Conservation (phyloP, 2,329 filamentous ascomycete genomes). For the Ciborinia camelliae region DNA sequence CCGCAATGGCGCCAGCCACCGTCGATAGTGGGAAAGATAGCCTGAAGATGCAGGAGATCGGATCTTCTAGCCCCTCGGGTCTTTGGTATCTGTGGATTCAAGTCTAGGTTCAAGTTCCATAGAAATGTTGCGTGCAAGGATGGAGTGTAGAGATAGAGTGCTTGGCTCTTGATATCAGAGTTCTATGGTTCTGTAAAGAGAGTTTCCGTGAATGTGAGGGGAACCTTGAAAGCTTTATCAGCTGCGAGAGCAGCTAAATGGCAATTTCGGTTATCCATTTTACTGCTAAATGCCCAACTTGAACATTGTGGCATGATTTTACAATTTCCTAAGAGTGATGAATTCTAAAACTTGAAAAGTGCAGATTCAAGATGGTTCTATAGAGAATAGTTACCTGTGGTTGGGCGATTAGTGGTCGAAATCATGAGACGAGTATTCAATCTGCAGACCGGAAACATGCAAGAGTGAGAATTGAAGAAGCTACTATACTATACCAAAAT, state of each 20-base stretch:
- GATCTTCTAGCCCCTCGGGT: too few species aligned
- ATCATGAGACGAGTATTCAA: neutral
- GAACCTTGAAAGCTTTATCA: neutral
- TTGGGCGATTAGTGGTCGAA: neutral
- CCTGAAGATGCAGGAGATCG: too few species aligned
- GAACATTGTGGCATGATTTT: neutral
- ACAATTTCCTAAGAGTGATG: neutral
- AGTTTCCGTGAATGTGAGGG: constrained; percentile 7
- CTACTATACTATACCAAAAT: neutral
- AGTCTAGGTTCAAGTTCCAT: too few species aligned
- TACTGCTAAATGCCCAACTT: neutral
- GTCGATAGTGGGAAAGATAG: too few species aligned
- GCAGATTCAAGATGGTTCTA: neutral
- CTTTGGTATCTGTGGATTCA: too few species aligned
- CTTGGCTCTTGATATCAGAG: neutral
- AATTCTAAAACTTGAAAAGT: neutral
- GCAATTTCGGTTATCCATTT: neutral
- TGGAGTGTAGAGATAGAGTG: too few species aligned
- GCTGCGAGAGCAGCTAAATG: neutral
- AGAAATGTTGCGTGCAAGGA: too few species aligned
- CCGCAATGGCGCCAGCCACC: too few species aligned
- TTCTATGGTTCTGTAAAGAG: neutral
- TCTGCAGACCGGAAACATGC: neutral
- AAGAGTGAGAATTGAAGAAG: neutral
- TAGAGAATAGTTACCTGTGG: neutral